phyloP scores from a whole-genome alignment of 108 stramenopile species.

The Nitzschia putrida region DNA sequence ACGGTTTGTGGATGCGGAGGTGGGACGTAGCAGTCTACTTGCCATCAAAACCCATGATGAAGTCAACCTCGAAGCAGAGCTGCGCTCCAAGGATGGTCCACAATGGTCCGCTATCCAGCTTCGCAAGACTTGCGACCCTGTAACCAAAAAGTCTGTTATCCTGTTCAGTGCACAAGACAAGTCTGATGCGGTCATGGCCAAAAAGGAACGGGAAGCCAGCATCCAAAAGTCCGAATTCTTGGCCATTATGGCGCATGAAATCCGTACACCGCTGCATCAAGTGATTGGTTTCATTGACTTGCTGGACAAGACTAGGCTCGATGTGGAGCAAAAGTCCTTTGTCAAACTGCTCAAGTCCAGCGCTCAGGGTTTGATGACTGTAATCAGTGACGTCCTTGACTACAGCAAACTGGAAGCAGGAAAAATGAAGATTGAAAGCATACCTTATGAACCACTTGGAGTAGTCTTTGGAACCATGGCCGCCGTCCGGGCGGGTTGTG shows the following conservation, averaged over 20 bases:
- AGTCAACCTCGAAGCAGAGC: constrained; percentile 30
- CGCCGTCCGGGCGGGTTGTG: constrained; percentile 23
- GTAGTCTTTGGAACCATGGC: constrained; percentile 48
- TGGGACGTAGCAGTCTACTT: constrained; percentile 28
- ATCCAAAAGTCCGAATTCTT: constrained; percentile 34
- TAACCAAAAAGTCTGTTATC: constrained; percentile 32
- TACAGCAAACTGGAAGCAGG: constrained; percentile 59
- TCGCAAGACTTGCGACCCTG: constrained; percentile 41
- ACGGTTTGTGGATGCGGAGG: constrained; percentile 34
- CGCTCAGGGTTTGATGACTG: constrained; percentile 41
- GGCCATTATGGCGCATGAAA: constrained; percentile 61
- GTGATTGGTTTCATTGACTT: constrained; percentile 67
- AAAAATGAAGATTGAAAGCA: constrained; percentile 51
- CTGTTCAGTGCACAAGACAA: constrained; percentile 38
- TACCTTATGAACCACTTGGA: constrained; percentile 40
- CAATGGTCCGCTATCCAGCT: constrained; percentile 43
- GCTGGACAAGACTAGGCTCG: constrained; percentile 37
- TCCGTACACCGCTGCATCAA: constrained; percentile 67
- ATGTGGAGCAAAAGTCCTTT: constrained; percentile 39
- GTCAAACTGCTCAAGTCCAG: constrained; percentile 37
- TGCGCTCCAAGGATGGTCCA: constrained; percentile 22
- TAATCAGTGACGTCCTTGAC: constrained; percentile 54
- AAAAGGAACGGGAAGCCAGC: constrained; percentile 34
- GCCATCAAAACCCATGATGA: constrained; percentile 17
- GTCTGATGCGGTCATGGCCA: constrained; percentile 30